These are phyloP conservation scores for Fusarium miscanthi DNA, from an alignment of 2,329 filamentous ascomycete genomes.

Conservation along the genomic window DNA sequence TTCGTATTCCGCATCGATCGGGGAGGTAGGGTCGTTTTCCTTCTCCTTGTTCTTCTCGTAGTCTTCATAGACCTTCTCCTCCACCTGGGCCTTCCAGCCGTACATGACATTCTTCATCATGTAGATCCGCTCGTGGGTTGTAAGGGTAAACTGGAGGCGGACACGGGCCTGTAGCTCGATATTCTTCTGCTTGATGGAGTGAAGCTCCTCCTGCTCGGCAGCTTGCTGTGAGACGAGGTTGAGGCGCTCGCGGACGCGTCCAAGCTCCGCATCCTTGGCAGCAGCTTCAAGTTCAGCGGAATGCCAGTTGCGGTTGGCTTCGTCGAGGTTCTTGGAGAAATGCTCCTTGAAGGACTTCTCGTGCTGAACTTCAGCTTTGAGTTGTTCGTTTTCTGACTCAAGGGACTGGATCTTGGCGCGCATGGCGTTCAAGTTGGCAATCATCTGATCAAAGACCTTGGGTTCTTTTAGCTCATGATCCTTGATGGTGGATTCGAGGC, in stretches of 20 bases:
- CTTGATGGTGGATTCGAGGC: background rate
- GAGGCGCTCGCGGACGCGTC: background rate
- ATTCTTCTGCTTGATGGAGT: background rate
- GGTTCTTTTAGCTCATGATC: background rate
- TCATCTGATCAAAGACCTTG: background rate
- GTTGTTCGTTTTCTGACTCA: background rate
- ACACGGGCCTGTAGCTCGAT: background rate
- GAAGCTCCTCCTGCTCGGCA: background rate
- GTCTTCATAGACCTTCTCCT: background rate
- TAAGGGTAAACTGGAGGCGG: background rate
- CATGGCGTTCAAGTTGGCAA: background rate
- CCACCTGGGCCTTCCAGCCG: background rate
- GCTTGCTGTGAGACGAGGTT: background rate
- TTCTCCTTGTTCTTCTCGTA: background rate
- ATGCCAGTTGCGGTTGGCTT: background rate
- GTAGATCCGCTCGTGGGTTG: background rate
- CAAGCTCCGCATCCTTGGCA: background rate
- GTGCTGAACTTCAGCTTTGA: background rate
- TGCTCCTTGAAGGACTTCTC: background rate
- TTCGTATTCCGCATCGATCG: background rate
- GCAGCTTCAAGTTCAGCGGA: background rate
- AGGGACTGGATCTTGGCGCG: background rate
- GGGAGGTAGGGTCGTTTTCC: fast-evolving
- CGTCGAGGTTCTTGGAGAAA: background rate
- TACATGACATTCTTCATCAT: background rate